Percentiles rank a stretch among this genome's conserved stretches.
Evolutionary conservation across 2,329 filamentous ascomycete species (phyloP).

Genomic region (Arthrinium puccinioides): DNA sequence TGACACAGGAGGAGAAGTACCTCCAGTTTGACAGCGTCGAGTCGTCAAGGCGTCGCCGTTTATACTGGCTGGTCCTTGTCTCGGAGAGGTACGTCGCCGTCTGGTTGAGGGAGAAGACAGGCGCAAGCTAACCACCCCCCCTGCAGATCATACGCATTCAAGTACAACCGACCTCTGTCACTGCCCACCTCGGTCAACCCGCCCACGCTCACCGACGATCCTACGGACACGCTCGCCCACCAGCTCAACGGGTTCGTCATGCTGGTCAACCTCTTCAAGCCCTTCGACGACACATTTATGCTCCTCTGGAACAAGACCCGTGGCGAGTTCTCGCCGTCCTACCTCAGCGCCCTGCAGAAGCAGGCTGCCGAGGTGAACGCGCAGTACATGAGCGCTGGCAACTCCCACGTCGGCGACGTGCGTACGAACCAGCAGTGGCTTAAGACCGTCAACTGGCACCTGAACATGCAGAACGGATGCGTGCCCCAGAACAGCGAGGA

Average conservation of each 20-base stretch:
- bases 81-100: conserved; percentile 55
- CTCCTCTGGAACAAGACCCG: conserved; percentile 60
- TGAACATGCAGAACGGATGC: conserved; percentile 48
- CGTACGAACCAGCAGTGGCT: conserved; percentile 58
- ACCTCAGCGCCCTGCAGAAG: conserved; percentile 53
- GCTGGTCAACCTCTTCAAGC: conserved; percentile 55
- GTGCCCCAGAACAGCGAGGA: conserved; percentile 40
- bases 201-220: conserved; percentile 56
- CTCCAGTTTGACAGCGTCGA: conserved; percentile 51
- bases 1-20: conserved; percentile 59
- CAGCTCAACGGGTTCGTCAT: conserved; percentile 50
- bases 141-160: conserved; percentile 60
- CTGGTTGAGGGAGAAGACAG: no score
- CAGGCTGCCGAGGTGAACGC: conserved; percentile 48
- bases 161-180: conserved; percentile 62
- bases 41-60: conserved; percentile 53
- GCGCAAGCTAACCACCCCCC: background rate
- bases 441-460: conserved; percentile 56
- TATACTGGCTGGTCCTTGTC: conserved; percentile 68
- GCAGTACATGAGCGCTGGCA: conserved; percentile 40
- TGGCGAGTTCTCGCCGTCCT: conserved; percentile 47
- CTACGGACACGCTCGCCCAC: conserved; percentile 44
- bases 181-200: conserved; percentile 62
- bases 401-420: conserved; percentile 48
- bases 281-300: conserved; percentile 59